Evolutionary conservation across 2,329 filamentous ascomycete genomes (phyloP).

Genomic region (Grosmannia serpens): DNA sequence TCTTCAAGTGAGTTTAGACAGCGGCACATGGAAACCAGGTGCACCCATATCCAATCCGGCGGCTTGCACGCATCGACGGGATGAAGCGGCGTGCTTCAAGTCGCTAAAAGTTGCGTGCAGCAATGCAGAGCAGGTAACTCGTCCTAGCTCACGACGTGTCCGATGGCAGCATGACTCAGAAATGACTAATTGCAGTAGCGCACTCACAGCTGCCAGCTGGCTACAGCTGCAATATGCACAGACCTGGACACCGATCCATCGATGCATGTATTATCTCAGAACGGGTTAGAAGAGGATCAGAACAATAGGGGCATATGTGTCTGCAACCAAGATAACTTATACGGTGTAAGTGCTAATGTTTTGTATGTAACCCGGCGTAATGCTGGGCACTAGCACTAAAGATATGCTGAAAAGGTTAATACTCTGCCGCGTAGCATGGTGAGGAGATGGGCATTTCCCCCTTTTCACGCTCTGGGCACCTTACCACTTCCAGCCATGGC

Average conservation of each 20-base stretch:
- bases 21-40: not conserved
- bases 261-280: too few relatives aligned
- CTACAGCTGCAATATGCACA: not conserved
- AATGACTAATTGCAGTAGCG: not conserved
- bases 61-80: not conserved
- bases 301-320: not conserved
- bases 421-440: not conserved
- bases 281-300: too few relatives aligned
- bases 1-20: not conserved
- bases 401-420: not conserved
- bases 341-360: not conserved
- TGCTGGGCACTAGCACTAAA: not conserved
- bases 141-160: not conserved
- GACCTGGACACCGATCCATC: not conserved
- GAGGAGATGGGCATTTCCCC: conserved; percentile 1
- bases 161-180: not conserved
- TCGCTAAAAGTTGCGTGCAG: not conserved
- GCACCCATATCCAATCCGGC: not conserved
- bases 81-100: not conserved
- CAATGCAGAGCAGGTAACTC: not conserved
- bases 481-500: conserved; percentile 11
- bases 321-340: not conserved
- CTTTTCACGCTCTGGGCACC: conserved; percentile 6
- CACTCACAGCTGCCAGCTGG: not conserved
- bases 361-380: not conserved